phyloP scores from a whole-genome alignment of 2,329 filamentous ascomycete species.

The Exophiala spinifera region DNA sequence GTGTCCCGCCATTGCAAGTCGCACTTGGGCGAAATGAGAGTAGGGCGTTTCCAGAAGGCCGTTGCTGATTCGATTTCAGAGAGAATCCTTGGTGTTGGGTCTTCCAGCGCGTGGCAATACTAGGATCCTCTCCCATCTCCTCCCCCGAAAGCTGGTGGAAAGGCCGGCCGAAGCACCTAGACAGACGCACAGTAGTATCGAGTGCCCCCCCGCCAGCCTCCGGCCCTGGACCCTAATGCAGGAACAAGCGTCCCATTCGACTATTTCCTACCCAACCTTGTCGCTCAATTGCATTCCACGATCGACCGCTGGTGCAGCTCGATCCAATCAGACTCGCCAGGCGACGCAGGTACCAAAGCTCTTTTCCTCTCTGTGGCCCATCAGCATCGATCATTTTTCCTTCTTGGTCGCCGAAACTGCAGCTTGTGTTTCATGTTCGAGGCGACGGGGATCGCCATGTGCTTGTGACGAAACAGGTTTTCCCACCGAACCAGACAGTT shows the following conservation, averaged over 20 bases:
- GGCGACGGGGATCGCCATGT: conserved; percentile 23
- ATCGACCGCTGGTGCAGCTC: not conserved
- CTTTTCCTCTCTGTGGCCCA: conserved; percentile 9
- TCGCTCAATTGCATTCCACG: not conserved
- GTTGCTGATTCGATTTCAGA: conserved; percentile 21
- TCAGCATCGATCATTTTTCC: conserved; percentile 12
- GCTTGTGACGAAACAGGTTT: conserved; percentile 14
- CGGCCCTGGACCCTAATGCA: conserved; percentile 15
- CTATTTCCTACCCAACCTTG: not conserved
- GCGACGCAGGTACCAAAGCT: conserved; percentile 25
- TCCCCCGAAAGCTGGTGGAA: conserved; percentile 10
- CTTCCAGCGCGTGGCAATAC: conserved; percentile 9
- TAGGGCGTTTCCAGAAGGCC: conserved; percentile 23
- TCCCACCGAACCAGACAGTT: not conserved
- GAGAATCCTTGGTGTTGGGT: conserved; percentile 8
- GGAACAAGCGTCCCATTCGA: conserved; percentile 15
- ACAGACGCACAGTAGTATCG: no score
- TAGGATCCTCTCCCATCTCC: conserved; percentile 3
- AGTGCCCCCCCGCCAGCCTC: conserved; percentile 8
- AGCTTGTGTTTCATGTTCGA: conserved; percentile 29
- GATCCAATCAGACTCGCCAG: conserved; percentile 10
- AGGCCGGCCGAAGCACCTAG: conserved; percentile 17
- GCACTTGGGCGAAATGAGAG: conserved; percentile 10
- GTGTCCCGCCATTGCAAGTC: conserved; percentile 6
- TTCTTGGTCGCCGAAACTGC: conserved; percentile 16